Percentiles rank a stretch among this genome's conserved stretches.
phyloP scores from a whole-genome alignment of 1,284 basidiomycete species.

The Boletus semigastroideus region DNA sequence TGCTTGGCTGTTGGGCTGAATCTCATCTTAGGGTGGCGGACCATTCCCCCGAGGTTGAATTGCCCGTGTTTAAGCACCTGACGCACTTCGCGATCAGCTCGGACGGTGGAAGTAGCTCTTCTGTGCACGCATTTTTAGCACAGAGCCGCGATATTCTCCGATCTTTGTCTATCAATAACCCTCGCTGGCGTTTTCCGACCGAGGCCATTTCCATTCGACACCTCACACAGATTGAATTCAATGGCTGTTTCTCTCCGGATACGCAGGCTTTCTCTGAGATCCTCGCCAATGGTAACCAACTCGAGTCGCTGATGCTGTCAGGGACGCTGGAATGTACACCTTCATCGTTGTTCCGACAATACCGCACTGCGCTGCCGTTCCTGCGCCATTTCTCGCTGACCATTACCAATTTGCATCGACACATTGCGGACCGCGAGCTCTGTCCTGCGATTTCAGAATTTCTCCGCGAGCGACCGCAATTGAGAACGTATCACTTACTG shows the following conservation, averaged over 20 bases:
- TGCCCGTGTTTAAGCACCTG: slow-evolving; percentile 58
- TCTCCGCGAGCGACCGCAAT: slow-evolving; percentile 52
- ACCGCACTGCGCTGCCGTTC: slow-evolving; percentile 48
- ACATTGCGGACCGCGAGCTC: slow-evolving; percentile 55
- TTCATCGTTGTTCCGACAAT: slow-evolving; percentile 49
- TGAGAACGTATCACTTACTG: slow-evolving; percentile 53
- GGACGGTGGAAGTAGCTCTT: slow-evolving; percentile 40
- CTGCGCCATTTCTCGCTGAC: slow-evolving; percentile 61
- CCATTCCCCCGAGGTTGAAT: slow-evolving; percentile 48
- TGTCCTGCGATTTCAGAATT: slow-evolving; percentile 69
- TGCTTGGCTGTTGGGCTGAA: slow-evolving; percentile 1
- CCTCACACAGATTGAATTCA: slow-evolving; percentile 62
- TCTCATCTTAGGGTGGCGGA: slow-evolving; percentile 44
- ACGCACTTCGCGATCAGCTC: slow-evolving; percentile 54
- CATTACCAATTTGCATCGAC: slow-evolving; percentile 44
- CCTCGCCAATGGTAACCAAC: slow-evolving; percentile 56
- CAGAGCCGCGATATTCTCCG: slow-evolving; percentile 56
- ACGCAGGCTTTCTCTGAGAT: slow-evolving; percentile 57
- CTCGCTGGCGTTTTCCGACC: slow-evolving; percentile 55
- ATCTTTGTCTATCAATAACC: slow-evolving; percentile 54
- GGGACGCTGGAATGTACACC: slow-evolving; percentile 50
- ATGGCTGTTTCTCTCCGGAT: slow-evolving; percentile 51
- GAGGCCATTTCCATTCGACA: slow-evolving; percentile 56
- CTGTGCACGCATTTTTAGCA: slow-evolving; percentile 47
- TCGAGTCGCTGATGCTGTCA: slow-evolving; percentile 58